Base-by-base conservation (phyloP, 2,329 filamentous ascomycete genomes). In the Rasamsonia emersonii region DNA sequence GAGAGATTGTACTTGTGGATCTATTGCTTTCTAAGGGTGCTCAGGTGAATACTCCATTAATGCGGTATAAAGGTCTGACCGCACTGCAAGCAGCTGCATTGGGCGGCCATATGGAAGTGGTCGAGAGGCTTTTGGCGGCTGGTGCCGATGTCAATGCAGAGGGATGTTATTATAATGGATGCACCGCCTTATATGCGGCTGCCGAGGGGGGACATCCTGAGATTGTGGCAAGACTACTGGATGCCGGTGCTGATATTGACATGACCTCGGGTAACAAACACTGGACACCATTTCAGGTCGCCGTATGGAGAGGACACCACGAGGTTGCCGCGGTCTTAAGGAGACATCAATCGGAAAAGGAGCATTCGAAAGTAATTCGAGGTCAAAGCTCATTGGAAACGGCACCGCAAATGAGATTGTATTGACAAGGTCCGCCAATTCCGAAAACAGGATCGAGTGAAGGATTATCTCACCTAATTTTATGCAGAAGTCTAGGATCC, bases 1-100 rank as follows among this genome's bases (percentile, higher is more conserved):
- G 42, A 8, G 15, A 41, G 27, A 11, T 43, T 18, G 40, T 40
- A 27, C 13, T 42, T 9, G 42, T 47, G 16, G 30, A 42, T 10
- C 23, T 32, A 15, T 24, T 50, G 14, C 32, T 49, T 13, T 28
- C 32, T 26, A 24, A 31, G 26, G 45, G 39, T 10, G 47, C 47
- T 5, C 32, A 47, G 10, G 29, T 41, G 1, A 44, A 48, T 28
- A 38, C 40, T 8, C 29, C 30, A 13, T 18, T 40, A 11, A 35
- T 27, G 13, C 37, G 24, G 8, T 23, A 24, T 9, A 19, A 24
- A 10, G 27, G 35, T 5, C 18, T 32, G 7, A 44, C 39, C 8
- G 38, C 43, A 9, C 35, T 45, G 6, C 41, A 44, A 29, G 43
- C 35, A 8, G 43, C 43, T 15, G 32, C 41, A 20, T 27, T 26